phyloP scores from a whole-genome alignment of 208 protist species.

The Trypanosoma mega region DNA sequence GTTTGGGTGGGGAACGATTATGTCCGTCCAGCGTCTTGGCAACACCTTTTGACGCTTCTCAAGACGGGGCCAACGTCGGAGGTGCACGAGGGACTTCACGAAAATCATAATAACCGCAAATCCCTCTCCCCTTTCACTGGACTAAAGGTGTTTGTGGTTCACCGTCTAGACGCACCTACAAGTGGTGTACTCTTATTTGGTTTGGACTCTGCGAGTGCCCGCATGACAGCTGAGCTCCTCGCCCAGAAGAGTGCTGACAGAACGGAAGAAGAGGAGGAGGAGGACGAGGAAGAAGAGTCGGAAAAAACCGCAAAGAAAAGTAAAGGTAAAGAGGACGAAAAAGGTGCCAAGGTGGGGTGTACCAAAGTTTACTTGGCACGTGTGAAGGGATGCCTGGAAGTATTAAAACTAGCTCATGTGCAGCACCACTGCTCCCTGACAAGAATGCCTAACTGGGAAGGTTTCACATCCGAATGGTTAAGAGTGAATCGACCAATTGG shows the following conservation, averaged over 20 bases:
- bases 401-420: conserved; percentile 27
- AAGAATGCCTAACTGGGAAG: background rate
- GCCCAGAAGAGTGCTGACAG: conserved; percentile 33
- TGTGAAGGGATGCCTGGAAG: conserved; percentile 53
- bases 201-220: conserved; percentile 45
- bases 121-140: background rate
- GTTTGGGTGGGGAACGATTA: conserved; percentile 39
- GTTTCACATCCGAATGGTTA: conserved; percentile 20
- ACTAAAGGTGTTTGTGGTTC: conserved; percentile 54
- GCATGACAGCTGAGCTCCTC: conserved; percentile 39
- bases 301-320: background rate
- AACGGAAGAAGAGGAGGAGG: background rate
- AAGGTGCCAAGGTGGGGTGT: background rate
- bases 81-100: too few species aligned
- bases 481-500: conserved; percentile 49
- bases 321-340: background rate
- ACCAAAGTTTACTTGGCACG: conserved; percentile 62
- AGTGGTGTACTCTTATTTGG: conserved; percentile 86
- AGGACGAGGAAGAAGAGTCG: background rate
- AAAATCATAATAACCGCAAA: too few species aligned
- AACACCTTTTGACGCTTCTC: conserved; percentile 26
- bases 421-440: conserved; percentile 42
- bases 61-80: background rate
- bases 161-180: conserved; percentile 83
- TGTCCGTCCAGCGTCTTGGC: conserved; percentile 41